Base-by-base conservation (phyloP, 192 early-diverging fungal species). In the Jimgerdemannia flammicorona region DNA sequence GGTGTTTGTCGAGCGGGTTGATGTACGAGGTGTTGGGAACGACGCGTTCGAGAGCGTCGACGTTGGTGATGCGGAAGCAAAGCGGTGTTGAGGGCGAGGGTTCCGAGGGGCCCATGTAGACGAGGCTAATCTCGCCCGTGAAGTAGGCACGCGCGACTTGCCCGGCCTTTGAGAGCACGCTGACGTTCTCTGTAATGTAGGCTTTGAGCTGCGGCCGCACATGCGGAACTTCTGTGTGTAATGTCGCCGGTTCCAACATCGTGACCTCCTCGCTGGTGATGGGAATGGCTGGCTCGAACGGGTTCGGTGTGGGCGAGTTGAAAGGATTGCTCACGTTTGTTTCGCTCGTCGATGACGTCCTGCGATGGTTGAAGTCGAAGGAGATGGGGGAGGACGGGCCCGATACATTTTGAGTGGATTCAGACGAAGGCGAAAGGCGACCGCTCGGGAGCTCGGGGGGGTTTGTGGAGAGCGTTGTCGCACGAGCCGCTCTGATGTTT, bases 51-150 rank as follows among this genome's bases (percentile, higher is more conserved):
- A 86, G 64, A 18, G 67, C 68, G 19, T 80, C 72, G 43, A 79
- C 29, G 44, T 84, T 72, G 18, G 69, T 71, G 3, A 84, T 71
- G 70, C 76, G 71, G 42, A 87, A 74, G 14, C 83, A 72, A 4
- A 83, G 74, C 17, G 71, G 78, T 19, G 72, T 80, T 9, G 79
- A 40, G 39, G 59, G 44, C 4, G 14, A 54, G 29, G 29, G 29
- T 18, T 74, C 71, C 4, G 39, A 11, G 3, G 75, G 75, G 66
- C 82, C 79, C 17, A 76, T 67, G 29, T 76, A 83, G 63, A 75
- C 44, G n/a, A 81, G 17, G 40, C 79, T 79, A n/a, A 89, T 73
- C 64, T 87, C 86, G 40, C 88, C 88, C 18, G 80, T 84, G 40
- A 89, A 77, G 70, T 81, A 75, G 17, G 84, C 73, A 72, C 79